A percentile compares a stretch with the other conserved stretches of the same genome.
Evolutionary conservation across 78 protist species (phyloP).

Genomic region (Dictyostelium intermedium): DNA sequence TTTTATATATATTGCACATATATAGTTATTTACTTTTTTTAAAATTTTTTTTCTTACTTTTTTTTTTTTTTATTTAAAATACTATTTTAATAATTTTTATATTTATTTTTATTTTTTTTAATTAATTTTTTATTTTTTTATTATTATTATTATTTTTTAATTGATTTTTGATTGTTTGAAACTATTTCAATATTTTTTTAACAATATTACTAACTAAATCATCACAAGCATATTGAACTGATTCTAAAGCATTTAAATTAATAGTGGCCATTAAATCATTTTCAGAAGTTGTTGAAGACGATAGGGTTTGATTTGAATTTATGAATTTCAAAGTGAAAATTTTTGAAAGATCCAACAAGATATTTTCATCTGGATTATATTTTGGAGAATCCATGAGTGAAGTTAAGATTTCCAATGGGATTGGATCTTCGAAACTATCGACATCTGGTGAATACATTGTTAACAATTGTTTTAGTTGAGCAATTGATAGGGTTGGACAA

Average conservation of each 20-base stretch:
- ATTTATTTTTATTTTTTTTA: neutral
- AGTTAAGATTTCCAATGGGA: conserved; percentile 23
- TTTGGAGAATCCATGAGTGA: neutral
- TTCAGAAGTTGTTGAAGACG: neutral
- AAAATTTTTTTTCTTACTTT: neutral
- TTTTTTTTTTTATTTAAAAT: neutral
- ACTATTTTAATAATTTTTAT: neutral
- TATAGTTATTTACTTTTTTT: no score
- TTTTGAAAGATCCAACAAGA: conserved; percentile 31
- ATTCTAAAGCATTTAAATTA: neutral
- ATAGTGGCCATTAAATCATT: neutral
- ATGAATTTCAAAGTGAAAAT: conserved; percentile 31
- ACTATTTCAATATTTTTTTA: conserved; percentile 14
- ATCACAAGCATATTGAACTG: conserved; percentile 2
- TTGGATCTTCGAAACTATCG: conserved; percentile 68
- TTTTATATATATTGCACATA: no score
- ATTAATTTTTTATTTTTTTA: neutral
- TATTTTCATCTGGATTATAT: conserved; percentile 42
- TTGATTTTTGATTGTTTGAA: neutral
- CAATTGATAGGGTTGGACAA: conserved; percentile 48
- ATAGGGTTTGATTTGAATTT: neutral
- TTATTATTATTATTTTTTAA: neutral
- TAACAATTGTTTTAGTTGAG: conserved; percentile 57
- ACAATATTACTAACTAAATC: neutral
- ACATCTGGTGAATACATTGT: conserved; percentile 71